phyloP scores from a whole-genome alignment of 805 yeast species.

The Saccharomycopsis oosterbeekiorum region DNA sequence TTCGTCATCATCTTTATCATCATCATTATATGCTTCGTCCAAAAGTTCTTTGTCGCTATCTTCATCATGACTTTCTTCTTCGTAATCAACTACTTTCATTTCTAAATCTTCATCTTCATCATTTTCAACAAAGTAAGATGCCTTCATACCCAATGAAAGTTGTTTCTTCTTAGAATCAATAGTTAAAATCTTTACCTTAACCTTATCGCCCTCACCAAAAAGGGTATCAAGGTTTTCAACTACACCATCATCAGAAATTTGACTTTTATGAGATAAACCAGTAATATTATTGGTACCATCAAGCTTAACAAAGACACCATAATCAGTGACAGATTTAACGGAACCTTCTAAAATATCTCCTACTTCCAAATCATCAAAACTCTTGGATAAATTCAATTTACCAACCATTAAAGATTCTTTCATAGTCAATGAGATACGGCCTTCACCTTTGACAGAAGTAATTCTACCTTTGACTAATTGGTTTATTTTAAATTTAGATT shows the following conservation, averaged over 20 bases:
- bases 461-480: conserved; percentile 73
- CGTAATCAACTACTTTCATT: conserved; percentile 24
- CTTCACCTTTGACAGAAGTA: conserved; percentile 48
- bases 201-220: conserved; percentile 85
- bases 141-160: conserved; percentile 86
- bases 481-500: conserved; percentile 56
- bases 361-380: conserved; percentile 54
- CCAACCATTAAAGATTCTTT: conserved; percentile 77
- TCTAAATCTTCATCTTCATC: conserved; percentile 23
- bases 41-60: conserved; percentile 27
- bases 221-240: conserved; percentile 48
- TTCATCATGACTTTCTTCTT: conserved; percentile 24
- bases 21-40: conserved; percentile 25
- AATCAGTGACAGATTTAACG: conserved; percentile 68
- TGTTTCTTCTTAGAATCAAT: conserved; percentile 59
- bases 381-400: conserved; percentile 44
- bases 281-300: conserved; percentile 65
- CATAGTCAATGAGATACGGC: conserved; percentile 64
- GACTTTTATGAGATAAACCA: conserved; percentile 81
- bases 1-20: conserved; percentile 26
- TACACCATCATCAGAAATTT: conserved; percentile 63
- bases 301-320: conserved; percentile 82
- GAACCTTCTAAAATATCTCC: conserved; percentile 73
- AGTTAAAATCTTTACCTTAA: conserved; percentile 69
- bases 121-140: conserved; percentile 58